These are phyloP conservation scores for Brettanomyces sp. DNA, from an alignment of 805 yeast genomes.

Conservation along the genomic window DNA sequence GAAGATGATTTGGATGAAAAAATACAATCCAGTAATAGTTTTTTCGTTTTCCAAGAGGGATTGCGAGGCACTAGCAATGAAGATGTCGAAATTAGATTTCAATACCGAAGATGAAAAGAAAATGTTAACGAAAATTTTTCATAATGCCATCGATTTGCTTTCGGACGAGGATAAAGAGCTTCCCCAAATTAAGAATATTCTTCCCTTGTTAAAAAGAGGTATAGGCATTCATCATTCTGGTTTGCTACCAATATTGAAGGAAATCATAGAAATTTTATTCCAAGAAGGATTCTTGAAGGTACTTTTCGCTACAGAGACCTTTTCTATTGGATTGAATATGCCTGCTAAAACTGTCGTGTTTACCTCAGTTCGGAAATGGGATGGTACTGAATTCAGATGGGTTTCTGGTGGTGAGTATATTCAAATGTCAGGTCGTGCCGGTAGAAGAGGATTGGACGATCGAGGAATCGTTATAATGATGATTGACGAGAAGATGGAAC, in stretches of 20 bases:
- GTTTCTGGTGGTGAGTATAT: constrained; percentile 99
- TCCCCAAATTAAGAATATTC: constrained; percentile 88
- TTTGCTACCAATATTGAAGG: constrained; percentile 81
- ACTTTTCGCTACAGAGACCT: constrained; percentile 94
- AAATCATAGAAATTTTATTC: constrained; percentile 89
- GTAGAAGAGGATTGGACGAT: constrained; percentile 98
- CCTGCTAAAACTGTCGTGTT: constrained; percentile 99
- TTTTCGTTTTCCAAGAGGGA: constrained; percentile 97
- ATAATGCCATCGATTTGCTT: constrained; percentile 77
- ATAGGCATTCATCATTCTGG: constrained; percentile 98
- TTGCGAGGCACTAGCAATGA: constrained; percentile 88
- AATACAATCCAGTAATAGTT: constrained; percentile 95
- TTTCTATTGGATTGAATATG: constrained; percentile 97
- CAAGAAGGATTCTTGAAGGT: constrained; percentile 96
- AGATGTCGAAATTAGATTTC: constrained; percentile 93
- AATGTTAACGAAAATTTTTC: constrained; percentile 80
- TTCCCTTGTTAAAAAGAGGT: constrained; percentile 87
- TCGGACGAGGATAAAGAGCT: constrained; percentile 87
- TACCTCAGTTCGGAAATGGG: constrained; percentile 97
- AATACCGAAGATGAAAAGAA: constrained; percentile 91
- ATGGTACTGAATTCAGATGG: constrained; percentile 96
- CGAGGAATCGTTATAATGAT: constrained; percentile 98
- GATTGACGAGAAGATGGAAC: constrained; percentile 99
- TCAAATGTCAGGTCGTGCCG: constrained; percentile 99
- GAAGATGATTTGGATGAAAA: constrained; percentile 94